A percentile compares a stretch with the other conserved stretches of the same genome.
These are phyloP conservation scores for Camellia lanceoleosa DNA, from an alignment of 148 eudicot species.

Conservation along the genomic window DNA sequence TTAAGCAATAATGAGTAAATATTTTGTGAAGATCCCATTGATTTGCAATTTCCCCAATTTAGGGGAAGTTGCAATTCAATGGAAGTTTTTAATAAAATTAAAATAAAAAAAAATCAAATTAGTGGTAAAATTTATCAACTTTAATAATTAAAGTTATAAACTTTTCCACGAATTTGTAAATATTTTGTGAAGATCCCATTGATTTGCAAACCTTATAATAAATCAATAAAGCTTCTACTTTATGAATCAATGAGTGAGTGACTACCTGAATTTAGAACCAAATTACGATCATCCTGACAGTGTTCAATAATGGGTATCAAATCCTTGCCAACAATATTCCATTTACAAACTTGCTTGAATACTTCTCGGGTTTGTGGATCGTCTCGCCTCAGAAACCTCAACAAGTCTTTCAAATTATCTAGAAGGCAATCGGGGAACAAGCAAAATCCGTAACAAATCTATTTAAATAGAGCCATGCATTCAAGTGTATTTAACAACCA, in stretches of 20 bases:
- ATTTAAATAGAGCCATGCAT: neutral
- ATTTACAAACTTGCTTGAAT: slow-evolving; percentile 90
- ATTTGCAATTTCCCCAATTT: too few relatives aligned
- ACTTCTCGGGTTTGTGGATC: slow-evolving; percentile 83
- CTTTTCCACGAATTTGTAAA: too few relatives aligned
- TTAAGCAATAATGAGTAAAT: neutral
- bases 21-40: too few relatives aligned
- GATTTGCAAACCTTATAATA: neutral
- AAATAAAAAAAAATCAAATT: too few relatives aligned
- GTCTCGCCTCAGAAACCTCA: slow-evolving; percentile 88
- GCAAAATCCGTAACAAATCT: slow-evolving; percentile 1
- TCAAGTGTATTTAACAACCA: neutral
- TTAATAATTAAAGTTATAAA: too few relatives aligned
- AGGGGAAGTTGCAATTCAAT: too few relatives aligned
- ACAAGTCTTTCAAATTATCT: slow-evolving; percentile 97
- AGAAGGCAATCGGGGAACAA: slow-evolving; percentile 9
- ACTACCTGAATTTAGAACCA: slow-evolving; percentile 79
- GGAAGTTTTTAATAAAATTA: too few relatives aligned
- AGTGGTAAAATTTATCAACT: too few relatives aligned
- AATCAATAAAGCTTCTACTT: neutral
- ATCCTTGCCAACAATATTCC: slow-evolving; percentile 80
- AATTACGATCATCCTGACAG: slow-evolving; percentile 66
- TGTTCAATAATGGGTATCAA: slow-evolving; percentile 86
- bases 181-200: too few relatives aligned
- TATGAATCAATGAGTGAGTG: neutral